phyloP scores from a whole-genome alignment of 495 filamentous ascomycete species.

The Xylaria castorea region DNA sequence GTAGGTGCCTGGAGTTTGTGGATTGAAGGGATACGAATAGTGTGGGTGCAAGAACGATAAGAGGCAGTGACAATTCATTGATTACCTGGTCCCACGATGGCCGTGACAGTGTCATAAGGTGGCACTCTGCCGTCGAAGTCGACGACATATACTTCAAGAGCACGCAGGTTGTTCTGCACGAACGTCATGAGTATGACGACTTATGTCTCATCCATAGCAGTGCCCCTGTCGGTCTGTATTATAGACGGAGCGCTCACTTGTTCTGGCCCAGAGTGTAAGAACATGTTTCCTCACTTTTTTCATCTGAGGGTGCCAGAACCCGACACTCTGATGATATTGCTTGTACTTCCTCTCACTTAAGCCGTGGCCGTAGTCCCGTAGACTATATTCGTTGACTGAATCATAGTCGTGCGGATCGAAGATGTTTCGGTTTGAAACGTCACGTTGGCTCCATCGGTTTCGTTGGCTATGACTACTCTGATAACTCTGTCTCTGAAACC shows the following conservation, averaged over 20 bases:
- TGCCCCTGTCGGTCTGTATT: neutral
- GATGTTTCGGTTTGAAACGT: neutral
- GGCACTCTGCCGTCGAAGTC: slow-evolving; percentile 65
- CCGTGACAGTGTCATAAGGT: slow-evolving; percentile 55
- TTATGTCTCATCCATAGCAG: slow-evolving; percentile 31
- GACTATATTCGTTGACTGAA: neutral
- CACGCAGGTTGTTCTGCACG: slow-evolving; percentile 55
- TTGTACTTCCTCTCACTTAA: slow-evolving; percentile 33
- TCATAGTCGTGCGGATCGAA: neutral
- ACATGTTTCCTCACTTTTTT: slow-evolving; percentile 55
- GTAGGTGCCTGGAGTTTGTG: neutral
- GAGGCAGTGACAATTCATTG: neutral
- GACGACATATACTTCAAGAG: slow-evolving; percentile 65
- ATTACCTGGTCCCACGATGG: slow-evolving; percentile 62
- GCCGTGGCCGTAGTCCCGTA: slow-evolving; percentile 7
- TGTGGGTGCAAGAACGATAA: neutral
- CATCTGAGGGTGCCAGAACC: slow-evolving; percentile 59
- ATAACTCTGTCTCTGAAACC: neutral
- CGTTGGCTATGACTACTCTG: neutral
- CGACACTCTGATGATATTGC: slow-evolving; percentile 51
- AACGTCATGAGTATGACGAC: slow-evolving; percentile 61
- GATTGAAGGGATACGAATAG: neutral
- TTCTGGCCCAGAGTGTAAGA: slow-evolving; percentile 48
- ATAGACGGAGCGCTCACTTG: slow-evolving; percentile 40
- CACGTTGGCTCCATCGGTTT: neutral